These are phyloP conservation scores for Leccinum truebloodii DNA, from an alignment of 768 basidiomycete species.

Conservation along the genomic window DNA sequence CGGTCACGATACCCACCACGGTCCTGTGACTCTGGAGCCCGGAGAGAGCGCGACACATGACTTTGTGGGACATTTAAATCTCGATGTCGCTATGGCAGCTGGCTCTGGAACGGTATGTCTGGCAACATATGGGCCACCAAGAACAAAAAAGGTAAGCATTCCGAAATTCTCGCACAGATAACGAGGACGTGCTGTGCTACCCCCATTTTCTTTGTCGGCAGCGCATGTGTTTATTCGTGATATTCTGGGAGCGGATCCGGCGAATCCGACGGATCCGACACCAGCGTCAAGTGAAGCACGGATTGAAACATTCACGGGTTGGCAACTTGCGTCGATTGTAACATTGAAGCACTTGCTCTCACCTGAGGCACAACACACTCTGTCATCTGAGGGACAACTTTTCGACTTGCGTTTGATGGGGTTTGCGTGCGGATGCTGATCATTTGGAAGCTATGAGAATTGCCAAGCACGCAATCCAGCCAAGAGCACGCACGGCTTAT, in stretches of 20 bases:
- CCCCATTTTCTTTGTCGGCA: neutral
- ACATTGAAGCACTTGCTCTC: neutral
- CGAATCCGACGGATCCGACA: neutral
- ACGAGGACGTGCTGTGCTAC: neutral
- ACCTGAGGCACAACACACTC: neutral
- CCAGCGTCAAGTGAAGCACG: neutral
- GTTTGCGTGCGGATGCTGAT: neutral
- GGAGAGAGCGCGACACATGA: neutral
- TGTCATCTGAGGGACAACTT: neutral
- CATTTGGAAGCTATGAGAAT: neutral
- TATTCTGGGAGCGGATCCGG: neutral
- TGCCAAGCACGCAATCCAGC: neutral
- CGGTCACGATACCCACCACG: neutral
- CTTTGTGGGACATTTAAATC: neutral
- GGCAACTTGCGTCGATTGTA: neutral
- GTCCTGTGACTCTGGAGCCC: neutral
- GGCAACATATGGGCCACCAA: neutral
- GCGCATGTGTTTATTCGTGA: neutral
- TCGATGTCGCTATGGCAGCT: neutral
- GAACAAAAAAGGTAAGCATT: neutral
- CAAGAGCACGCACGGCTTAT: neutral
- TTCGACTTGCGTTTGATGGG: neutral
- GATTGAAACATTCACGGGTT: neutral
- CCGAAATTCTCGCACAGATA: neutral
- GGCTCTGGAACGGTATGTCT: neutral